These are phyloP conservation scores for Eruca vesicaria DNA, from an alignment of 441 rosid species.

Conservation along the genomic window DNA sequence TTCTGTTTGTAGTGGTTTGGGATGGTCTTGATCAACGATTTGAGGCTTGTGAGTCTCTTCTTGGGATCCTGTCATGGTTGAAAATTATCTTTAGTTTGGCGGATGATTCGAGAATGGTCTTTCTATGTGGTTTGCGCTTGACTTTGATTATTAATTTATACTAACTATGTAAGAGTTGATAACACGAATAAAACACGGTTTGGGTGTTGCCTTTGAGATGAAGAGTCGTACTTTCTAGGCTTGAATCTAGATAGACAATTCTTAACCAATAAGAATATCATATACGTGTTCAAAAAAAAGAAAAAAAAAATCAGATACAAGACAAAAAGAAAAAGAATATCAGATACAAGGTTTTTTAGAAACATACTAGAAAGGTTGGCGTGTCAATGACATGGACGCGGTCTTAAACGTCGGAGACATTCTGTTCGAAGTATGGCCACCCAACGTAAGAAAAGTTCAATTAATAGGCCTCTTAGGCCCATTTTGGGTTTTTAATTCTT, in stretches of 20 bases:
- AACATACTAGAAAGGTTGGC: background rate
- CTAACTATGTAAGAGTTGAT: no score
- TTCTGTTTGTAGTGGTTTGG: slow-evolving; percentile 20
- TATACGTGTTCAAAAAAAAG: no score
- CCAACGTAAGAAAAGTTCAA: background rate
- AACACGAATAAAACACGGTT: slow-evolving; percentile 15
- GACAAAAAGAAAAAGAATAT: no score
- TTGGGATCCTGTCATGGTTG: slow-evolving; percentile 43
- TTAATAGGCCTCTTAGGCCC: no score
- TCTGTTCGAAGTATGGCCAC: background rate
- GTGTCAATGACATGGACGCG: background rate
- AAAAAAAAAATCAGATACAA: no score
- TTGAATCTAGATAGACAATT: background rate
- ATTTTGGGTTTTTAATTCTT: no score
- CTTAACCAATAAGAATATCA: slow-evolving; percentile 21
- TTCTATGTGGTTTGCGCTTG: background rate
- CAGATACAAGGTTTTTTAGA: no score
- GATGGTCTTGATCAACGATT: slow-evolving; percentile 19
- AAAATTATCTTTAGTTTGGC: background rate
- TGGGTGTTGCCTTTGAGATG: background rate
- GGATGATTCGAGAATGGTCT: slow-evolving; percentile 12
- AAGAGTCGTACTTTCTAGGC: slow-evolving; percentile 6
- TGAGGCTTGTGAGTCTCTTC: slow-evolving; percentile 16
- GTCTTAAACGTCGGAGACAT: background rate
- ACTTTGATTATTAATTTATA: background rate